Evolutionary conservation across 1,284 basidiomycete species (phyloP), one percentile per base, ranked within the genome.

Genomic region (Rugiboletus extremiorientalis): DNA sequence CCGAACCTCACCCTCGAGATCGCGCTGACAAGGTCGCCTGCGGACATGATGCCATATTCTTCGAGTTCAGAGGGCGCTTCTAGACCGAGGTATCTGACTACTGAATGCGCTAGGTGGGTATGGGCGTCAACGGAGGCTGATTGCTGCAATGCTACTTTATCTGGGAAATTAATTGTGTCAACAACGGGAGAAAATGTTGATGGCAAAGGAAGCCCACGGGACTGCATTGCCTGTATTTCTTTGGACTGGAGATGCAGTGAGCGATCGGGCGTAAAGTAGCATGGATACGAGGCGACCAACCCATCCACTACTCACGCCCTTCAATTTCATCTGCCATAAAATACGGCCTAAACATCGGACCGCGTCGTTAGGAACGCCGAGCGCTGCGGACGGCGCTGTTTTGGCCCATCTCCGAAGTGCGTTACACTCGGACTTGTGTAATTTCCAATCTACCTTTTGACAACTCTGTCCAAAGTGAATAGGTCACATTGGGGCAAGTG

Each of bases 341-440:
- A 94, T 77, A 33, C 92, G 81, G 0, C 83, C 91, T n/a, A 94
- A 72, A 60, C 85, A 89, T 52, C 94, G 75, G 18, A 94, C 79
- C 0, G 87, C 87, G 61, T 92, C 91, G 37, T 80, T 84, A 6
- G 91, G 91, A 33, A 88, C 67, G 8, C 78, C 67, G 8, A 80
- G 65, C 11, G 79, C 76, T 3, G 69, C 59, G 8, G 80, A 80
- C 2, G 84, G 81, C 2, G 81, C 80, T 33, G 72, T 63, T 27
- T 76, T 66, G 1, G 75, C 76, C 84, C 88, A 89, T 44, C 75
- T 73, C 56, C 78, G 79, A 16, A 94, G 74, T 0, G 91, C 88
- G 8, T 62, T 61, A 65, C 94, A 96, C 78, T 96, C 94, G 9
- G 72, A 70, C 71, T 88, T 91, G 70, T 96, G 94, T 2, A 80